Base-by-base conservation (phyloP, 2,329 filamentous ascomycete genomes). In the Coniochaeta pulveracea region DNA sequence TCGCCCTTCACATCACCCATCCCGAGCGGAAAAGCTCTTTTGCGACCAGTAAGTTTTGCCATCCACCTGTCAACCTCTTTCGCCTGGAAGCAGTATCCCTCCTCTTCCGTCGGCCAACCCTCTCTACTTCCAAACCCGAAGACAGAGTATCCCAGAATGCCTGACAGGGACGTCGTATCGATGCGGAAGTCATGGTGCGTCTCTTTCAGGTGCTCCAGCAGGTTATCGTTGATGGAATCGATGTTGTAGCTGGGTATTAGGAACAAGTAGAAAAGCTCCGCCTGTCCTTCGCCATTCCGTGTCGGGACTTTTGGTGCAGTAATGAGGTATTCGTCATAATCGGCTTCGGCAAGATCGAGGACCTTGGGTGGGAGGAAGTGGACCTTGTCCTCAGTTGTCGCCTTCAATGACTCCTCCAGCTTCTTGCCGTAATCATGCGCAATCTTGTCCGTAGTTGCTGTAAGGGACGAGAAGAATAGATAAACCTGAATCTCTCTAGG, bases 161-260 rank as follows among this genome's bases (percentile, higher is more conserved):
- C 61, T 0, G 80, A 77, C 29, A 98, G 58, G 1, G 91, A 81
- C 0, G 83, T 80, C 0, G 86, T 94, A 47, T 96, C 88, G 43
- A 98, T 93, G 37, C 89, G 76, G 64, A 96, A 96, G 55, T 98
- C 91, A 58, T 96, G 77, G 51, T 96, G 89, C 0, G 88, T 96
- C 54, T 98, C 89, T 50, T 82, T 70, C 5, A 98, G 61, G 52
- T 94, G 85, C 42, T 85, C 77, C 16, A 96, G 64, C 52, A 96
- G 88, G 11, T 76, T 89, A 49, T 88, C 82, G 44, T 94, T 75
- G 43, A 93, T 82, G 6, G 84, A 89, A 49, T 95, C 89, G 48
- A 95, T 94, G 50, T 96, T 93, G 63, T 95, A 96, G 41, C 83
- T 88, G 0, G 89, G 91, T 4, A 95, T 57, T 23, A 96, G 60